Evolutionary conservation across 192 early-diverging fungal genomes (phyloP).

Genomic region (Coemansia sp.): DNA sequence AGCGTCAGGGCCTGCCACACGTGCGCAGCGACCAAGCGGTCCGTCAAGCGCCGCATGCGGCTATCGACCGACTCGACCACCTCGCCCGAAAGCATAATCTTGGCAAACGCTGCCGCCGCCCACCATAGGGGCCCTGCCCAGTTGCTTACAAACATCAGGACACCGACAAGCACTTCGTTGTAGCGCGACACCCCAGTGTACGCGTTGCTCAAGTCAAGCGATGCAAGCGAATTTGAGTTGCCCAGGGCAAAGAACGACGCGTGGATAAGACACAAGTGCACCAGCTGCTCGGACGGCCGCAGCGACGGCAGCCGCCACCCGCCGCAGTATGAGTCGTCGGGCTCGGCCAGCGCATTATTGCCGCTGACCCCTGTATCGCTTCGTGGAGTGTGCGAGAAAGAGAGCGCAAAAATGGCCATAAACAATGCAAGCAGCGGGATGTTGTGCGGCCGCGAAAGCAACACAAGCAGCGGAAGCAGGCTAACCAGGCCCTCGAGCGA

Average conservation of each 20-base stretch:
- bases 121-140: constrained; percentile 71
- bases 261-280: constrained; percentile 47
- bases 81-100: constrained; percentile 1
- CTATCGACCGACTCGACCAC: not conserved
- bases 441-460: constrained; percentile 63
- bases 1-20: constrained; percentile 52
- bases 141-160: constrained; percentile 66
- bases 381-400: constrained; percentile 20
- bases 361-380: constrained; percentile 2
- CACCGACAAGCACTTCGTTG: constrained; percentile 56
- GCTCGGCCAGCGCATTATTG: not conserved
- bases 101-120: constrained; percentile 49
- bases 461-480: constrained; percentile 57
- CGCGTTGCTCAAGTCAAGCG: constrained; percentile 71
- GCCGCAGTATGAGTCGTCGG: not conserved
- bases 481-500: constrained; percentile 40
- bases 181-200: constrained; percentile 71
- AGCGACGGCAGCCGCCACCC: constrained; percentile 2
- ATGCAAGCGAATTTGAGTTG: constrained; percentile 75
- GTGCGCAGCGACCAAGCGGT: constrained; percentile 14
- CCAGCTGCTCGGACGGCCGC: constrained; percentile 31
- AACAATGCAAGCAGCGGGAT: constrained; percentile 58
- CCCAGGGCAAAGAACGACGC: constrained; percentile 67
- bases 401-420: constrained; percentile 49
- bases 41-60: constrained; percentile 1